These are phyloP conservation scores for Gonapodya prolifera DNA, from an alignment of 192 early-diverging fungal genomes.

Conservation along the genomic window DNA sequence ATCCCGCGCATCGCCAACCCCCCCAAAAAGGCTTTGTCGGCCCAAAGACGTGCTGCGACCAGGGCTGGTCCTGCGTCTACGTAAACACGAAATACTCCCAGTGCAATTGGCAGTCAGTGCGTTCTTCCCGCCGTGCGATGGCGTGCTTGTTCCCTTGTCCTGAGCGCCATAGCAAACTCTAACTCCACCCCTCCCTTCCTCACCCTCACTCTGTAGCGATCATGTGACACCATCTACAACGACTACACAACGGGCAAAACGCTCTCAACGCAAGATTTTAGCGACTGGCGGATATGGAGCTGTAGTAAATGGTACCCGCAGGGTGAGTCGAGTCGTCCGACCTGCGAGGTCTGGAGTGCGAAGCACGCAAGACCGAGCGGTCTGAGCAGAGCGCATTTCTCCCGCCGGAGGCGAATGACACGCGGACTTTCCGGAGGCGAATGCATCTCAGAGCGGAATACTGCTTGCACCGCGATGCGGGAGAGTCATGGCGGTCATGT, in stretches of 20 bases:
- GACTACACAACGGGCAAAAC: not conserved
- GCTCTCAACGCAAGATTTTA: not conserved
- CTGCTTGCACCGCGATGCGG: no score
- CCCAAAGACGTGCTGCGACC: not conserved
- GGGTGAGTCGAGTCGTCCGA: not conserved
- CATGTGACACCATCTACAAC: not conserved
- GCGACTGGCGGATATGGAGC: not conserved
- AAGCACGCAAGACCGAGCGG: no score
- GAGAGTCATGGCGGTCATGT: no score
- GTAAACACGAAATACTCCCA: not conserved
- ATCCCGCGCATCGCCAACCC: no score
- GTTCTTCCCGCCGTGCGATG: not conserved
- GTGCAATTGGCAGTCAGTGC: not conserved
- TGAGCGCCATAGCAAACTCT: not conserved
- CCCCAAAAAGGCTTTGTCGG: not conserved
- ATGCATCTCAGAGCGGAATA: no score
- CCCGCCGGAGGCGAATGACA: no score
- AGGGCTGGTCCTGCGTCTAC: not conserved
- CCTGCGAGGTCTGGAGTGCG: no score
- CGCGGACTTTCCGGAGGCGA: no score
- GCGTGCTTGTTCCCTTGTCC: not conserved
- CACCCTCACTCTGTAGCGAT: not conserved
- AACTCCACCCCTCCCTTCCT: not conserved
- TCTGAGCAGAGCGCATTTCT: no score
- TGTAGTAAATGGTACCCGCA: not conserved